Evolutionary conservation across 495 filamentous ascomycete species (phyloP), one percentile per base, ranked within the genome.

Genomic region (Darksidea phi): DNA sequence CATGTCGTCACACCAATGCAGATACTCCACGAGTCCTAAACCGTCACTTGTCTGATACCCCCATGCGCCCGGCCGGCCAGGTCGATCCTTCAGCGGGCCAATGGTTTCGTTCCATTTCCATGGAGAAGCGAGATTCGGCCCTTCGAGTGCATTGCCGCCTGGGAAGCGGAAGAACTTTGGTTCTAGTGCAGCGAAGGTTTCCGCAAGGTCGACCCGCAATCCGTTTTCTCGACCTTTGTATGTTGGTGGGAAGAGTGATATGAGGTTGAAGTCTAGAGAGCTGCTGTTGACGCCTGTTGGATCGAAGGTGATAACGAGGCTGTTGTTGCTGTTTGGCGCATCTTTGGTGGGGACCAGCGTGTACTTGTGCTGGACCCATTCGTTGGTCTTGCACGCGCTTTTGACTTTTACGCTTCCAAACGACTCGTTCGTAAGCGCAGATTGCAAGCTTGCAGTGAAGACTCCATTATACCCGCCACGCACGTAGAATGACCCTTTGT

Each of bases 91-190:
- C 1, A 88, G 73, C 0, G 82, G 80, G 0, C 86, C 86, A 48
- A 89, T 80, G 1, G 84, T 87, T 54, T 82, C 75, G 65, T 86
- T 85, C 87, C 86, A 89, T 43, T 83, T 79, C 84, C 86, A 89
- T 2, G 61, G 78, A 76, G 43, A 73, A 76, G 17, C 68, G 15
- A 66, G 42, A 23, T 60, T 52, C 11, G 58, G 54, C 25, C 70
- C 70, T 57, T 72, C 70, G 28, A 72, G 70, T 68, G 86, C 87
- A 66, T 88, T 88, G 1, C 86, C 86, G 24, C 85, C 86, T 0
- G 86, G 86, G 34, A 67, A 67, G 12, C 86, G 77, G 36, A 89
- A 73, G 63, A 87, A 84, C 23, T 76, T 74, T 28, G 83, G 82
- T 6, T 81, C 77, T 7, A 86, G 58, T 18, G 76, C 77, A 1